Evolutionary conservation across 352 stramenopile genomes (phyloP).

Genomic region (Phytophthora gonapodyides): DNA sequence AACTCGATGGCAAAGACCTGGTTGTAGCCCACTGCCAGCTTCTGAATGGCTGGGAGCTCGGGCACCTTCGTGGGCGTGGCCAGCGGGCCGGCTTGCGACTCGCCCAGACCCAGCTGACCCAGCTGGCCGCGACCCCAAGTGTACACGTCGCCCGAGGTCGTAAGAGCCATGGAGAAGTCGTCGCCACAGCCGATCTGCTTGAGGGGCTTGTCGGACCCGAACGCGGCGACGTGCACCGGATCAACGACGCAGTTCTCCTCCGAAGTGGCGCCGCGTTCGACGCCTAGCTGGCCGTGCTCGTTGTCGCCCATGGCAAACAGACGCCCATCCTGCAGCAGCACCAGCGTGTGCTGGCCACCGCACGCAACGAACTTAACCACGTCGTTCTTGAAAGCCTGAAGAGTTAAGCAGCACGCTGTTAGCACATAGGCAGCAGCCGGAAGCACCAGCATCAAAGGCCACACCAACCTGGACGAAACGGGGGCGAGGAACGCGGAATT

Average conservation of each 20-base stretch:
- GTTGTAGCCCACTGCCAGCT: constrained; percentile 69
- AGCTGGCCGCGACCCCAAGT: constrained; percentile 77
- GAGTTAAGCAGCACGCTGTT: not conserved
- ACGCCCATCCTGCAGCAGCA: constrained; percentile 62
- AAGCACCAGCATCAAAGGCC: not conserved
- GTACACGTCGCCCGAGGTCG: constrained; percentile 54
- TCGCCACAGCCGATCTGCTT: constrained; percentile 64
- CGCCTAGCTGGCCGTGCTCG: constrained; percentile 66
- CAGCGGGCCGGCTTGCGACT: constrained; percentile 36
- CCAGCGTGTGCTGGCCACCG: constrained; percentile 70
- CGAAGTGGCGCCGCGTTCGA: constrained; percentile 29
- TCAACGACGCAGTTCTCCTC: constrained; percentile 45
- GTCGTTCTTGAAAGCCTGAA: constrained; percentile 59
- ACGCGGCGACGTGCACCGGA: constrained; percentile 39
- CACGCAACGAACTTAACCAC: constrained; percentile 63
- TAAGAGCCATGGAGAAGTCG: constrained; percentile 70
- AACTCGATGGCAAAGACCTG: constrained; percentile 82
- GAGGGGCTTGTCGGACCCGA: constrained; percentile 32
- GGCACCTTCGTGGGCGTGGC: constrained; percentile 59
- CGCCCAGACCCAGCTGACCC: constrained; percentile 67
- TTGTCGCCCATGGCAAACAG: constrained; percentile 81
- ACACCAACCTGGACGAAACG: constrained; percentile 65
- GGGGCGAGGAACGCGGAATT: constrained; percentile 73
- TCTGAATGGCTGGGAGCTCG: constrained; percentile 60
- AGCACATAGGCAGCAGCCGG: not conserved